Percentiles rank a stretch among this genome's conserved stretches.
Conservation (phyloP, 129 eudicot genomes). For the Lactuca saligna region DNA sequence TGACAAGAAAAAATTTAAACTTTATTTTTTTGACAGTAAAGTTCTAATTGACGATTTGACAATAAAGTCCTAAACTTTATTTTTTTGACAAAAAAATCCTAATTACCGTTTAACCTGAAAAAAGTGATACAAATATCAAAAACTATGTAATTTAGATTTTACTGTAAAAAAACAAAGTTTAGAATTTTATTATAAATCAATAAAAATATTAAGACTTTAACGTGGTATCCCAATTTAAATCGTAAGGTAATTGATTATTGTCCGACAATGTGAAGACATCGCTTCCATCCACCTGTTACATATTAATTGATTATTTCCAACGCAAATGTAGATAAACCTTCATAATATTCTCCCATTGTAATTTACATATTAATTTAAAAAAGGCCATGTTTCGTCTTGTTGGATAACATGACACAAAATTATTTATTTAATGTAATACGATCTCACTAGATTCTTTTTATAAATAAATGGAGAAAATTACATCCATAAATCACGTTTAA, state of each 20-base stretch:
- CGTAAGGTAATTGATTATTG: background rate
- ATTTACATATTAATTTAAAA: background rate
- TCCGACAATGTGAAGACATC: slow-evolving; percentile 67
- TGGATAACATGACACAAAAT: slow-evolving; percentile 31
- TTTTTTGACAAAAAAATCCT: too few relatives aligned
- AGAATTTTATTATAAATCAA: too few relatives aligned
- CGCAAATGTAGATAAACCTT: slow-evolving; percentile 21
- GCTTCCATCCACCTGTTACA: slow-evolving; percentile 33
- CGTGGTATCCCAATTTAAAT: too few relatives aligned
- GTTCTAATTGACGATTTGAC: too few relatives aligned
- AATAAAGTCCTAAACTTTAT: too few relatives aligned
- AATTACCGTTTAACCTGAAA: too few relatives aligned
- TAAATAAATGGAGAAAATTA: slow-evolving; percentile 25
- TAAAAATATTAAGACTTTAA: too few relatives aligned
- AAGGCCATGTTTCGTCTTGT: slow-evolving; percentile 23
- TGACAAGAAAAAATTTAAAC: too few relatives aligned
- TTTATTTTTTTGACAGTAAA: too few relatives aligned
- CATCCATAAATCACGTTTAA: slow-evolving; percentile 51
- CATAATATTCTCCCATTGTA: slow-evolving; percentile 13
- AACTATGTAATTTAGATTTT: too few relatives aligned
- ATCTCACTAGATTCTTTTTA: slow-evolving; percentile 28
- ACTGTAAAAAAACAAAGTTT: too few relatives aligned
- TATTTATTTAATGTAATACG: slow-evolving; percentile 14
- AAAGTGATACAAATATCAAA: too few relatives aligned
- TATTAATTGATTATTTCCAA: slow-evolving; percentile 25